Conservation (phyloP, 139 green algal genomes). For the Zygnema circumcarinatum region DNA sequence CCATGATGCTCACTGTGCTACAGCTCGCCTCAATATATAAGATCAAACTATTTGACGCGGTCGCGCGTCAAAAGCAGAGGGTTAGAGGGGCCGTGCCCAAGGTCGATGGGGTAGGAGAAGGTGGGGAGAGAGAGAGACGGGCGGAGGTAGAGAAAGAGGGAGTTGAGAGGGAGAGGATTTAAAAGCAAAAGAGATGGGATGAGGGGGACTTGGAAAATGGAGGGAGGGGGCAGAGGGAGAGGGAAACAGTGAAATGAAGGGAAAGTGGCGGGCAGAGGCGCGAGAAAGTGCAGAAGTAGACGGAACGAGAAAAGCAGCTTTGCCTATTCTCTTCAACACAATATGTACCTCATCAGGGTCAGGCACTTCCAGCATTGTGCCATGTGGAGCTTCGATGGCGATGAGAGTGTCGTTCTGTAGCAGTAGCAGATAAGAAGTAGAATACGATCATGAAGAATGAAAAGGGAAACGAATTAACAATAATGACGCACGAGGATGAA, state of each 20-base stretch:
- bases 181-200: not conserved
- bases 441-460: slow-evolving; percentile 58
- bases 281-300: not conserved
- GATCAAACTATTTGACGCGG: too few species aligned
- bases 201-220: not conserved
- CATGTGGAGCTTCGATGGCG: slow-evolving; percentile 79
- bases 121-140: not conserved
- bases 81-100: too few species aligned
- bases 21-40: too few species aligned
- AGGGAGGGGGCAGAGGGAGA: not conserved
- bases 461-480: not conserved
- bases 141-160: not conserved
- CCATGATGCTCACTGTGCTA: too few species aligned
- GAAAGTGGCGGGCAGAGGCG: not conserved
- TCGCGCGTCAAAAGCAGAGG: too few species aligned
- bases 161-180: not conserved
- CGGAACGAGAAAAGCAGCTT: not conserved
- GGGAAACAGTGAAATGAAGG: not conserved
- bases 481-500: not conserved
- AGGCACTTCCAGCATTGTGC: slow-evolving; percentile 80
- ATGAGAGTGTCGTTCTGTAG: slow-evolving; percentile 79
- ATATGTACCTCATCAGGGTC: slow-evolving; percentile 74
- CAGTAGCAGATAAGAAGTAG: too few species aligned
- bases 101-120: not conserved
- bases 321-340: too few species aligned